Base-by-base conservation (phyloP, 495 filamentous ascomycete species). In the Patellaria atrata region DNA sequence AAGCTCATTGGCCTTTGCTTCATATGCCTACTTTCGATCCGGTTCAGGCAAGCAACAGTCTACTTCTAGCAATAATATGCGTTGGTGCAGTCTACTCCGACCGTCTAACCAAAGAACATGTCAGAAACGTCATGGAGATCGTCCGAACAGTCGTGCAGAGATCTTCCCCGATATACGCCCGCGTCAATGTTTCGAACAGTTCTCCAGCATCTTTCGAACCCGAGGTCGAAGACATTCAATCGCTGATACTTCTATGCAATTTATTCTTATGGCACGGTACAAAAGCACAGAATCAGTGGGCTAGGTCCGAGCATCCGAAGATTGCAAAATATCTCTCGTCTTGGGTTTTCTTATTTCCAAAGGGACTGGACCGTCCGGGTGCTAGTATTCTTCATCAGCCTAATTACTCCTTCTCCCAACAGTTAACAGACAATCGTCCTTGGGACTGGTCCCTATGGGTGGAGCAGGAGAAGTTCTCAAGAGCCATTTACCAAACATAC, bases 1-100 rank as follows among this genome's bases (percentile, higher is more conserved):
- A 78, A 38, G 61, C 61, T 37, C 76, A 79, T 52, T 75, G 78
- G 52, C 66, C 76, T n/a, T 64, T 77, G 41, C 59, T 81, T 10
- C 76, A 81, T 41, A 58, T 75, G 42, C 71, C 76, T 27, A 75
- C 74, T 2, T 79, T 80, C 50, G 62, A 70, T 37, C 62, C 72
- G 21, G 53, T 65, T 33, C 60, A 65, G n/a, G 63, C 67, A 24
- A 70, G 71, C 47, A 63, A 70, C 29, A 71, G 71, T 16, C 58
- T 79, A 13, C 47, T 77, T 22, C 54, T 76, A 11, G 60, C 64
- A 13, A 73, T 80, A 62, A 65, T 79, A 36, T 75, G 66, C 40
- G 59, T 77, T 40, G 75, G 75, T 12, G 74, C 75, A 19, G 74
- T 76, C 17, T 80, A 79, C 51, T 77, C 75, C 16, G 54, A 69